A percentile compares a stretch with the other conserved stretches of the same genome.
Evolutionary conservation across 805 yeast species (phyloP).

Genomic region (Metschnikowia matae): DNA sequence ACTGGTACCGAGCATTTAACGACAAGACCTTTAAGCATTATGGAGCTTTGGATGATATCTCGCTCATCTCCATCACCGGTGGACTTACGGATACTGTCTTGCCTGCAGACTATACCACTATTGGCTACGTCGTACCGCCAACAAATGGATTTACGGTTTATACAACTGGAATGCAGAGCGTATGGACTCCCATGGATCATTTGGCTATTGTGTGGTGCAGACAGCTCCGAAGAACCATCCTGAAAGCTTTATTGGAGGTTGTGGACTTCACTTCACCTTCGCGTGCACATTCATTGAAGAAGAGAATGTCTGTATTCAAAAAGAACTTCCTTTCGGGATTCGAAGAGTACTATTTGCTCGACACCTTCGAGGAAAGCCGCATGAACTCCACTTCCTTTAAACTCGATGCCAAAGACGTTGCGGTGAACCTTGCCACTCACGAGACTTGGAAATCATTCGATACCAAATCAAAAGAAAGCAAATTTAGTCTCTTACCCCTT

Average conservation of each 20-base stretch:
- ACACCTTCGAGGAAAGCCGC: conserved; percentile 11
- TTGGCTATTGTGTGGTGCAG: conserved; percentile 96
- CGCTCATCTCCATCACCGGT: conserved; percentile 84
- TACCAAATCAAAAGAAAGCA: neutral
- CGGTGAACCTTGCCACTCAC: conserved; percentile 7
- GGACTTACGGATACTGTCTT: conserved; percentile 73
- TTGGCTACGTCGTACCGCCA: conserved; percentile 67
- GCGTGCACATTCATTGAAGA: conserved; percentile 49
- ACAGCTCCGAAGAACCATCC: conserved; percentile 66
- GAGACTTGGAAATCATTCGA: conserved; percentile 9
- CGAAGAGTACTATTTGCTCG: conserved; percentile 38
- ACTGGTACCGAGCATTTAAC: conserved; percentile 67
- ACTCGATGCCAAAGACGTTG: conserved; percentile 11
- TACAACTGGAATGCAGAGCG: conserved; percentile 81
- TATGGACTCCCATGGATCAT: conserved; percentile 94
- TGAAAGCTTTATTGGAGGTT: conserved; percentile 55
- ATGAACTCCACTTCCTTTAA: conserved; percentile 2
- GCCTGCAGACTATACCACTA: conserved; percentile 86
- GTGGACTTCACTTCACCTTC: conserved; percentile 45
- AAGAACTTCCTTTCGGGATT: conserved; percentile 50
- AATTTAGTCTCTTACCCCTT: conserved; percentile 10
- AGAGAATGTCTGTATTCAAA: conserved; percentile 59
- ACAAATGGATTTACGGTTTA: conserved; percentile 77
- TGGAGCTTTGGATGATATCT: conserved; percentile 49
- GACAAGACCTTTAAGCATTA: conserved; percentile 15